A percentile compares a stretch with the other conserved stretches of the same genome.
Conservation (phyloP, 2,329 filamentous ascomycete genomes). For the Fusarium sp. region DNA sequence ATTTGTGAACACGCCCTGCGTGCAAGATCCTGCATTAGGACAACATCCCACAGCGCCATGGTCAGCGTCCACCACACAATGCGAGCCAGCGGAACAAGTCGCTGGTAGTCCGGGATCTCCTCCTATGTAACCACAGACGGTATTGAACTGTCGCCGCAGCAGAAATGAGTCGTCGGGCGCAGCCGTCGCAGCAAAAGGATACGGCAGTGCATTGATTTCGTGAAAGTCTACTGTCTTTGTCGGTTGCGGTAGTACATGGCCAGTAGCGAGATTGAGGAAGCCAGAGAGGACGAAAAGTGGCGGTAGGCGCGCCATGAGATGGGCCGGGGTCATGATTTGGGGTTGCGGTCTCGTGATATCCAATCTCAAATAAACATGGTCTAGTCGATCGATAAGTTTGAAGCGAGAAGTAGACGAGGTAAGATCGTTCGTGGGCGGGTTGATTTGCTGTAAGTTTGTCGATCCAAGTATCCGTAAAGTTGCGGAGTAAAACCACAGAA, state of each 20-base stretch:
- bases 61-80: conserved; percentile 66
- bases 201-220: conserved; percentile 57
- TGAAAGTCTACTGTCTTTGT: conserved; percentile 55
- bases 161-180: conserved; percentile 53
- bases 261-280: conserved; percentile 51
- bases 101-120: conserved; percentile 65
- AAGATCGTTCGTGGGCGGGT: conserved; percentile 15
- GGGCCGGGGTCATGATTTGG: conserved; percentile 45
- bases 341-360: conserved; percentile 35
- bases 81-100: conserved; percentile 68
- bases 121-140: conserved; percentile 69
- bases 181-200: conserved; percentile 57
- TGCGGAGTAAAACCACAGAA: neutral
- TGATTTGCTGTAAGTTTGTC: conserved; percentile 7
- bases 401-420: conserved; percentile 2
- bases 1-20: conserved; percentile 67
- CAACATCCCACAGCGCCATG: conserved; percentile 68
- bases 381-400: conserved; percentile 14
- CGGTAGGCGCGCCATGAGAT: conserved; percentile 54
- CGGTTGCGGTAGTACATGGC: conserved; percentile 57
- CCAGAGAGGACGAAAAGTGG: conserved; percentile 53
- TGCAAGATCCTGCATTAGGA: conserved; percentile 64
- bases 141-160: conserved; percentile 61
- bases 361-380: conserved; percentile 45
- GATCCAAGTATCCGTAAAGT: conserved; percentile 4